Evolutionary conservation across 345 rosid genomes (phyloP), one percentile per base, ranked within the genome.

Genomic region (Euphorbia lathyris): DNA sequence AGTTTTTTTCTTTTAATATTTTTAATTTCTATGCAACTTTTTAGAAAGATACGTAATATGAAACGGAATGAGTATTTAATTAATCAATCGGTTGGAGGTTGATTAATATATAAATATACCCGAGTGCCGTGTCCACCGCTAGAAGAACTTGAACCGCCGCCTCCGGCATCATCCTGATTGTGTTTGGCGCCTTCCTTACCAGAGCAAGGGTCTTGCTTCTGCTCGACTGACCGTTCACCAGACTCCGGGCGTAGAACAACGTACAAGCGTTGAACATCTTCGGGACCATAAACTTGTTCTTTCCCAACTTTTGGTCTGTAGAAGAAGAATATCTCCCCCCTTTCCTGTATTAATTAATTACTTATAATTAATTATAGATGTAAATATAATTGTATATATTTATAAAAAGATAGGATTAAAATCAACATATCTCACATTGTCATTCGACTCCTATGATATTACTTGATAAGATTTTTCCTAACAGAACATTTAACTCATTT

Each of bases 261-360:
- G 86, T 82, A 93, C 51, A 93, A 45, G 13, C 90, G 80, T 66
- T 85, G 92, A 67, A 85, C 90, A 74, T 93, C 97, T 20, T 86
- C 81, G 0, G 72, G 65, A 43, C 86, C 51, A 69, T 81, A 93
- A 25, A 83, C 92, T 74, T 83, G 87, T 71, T 90, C 80, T 81
- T 78, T 90, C 75, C 82, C 85, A 8, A 87, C 86, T 78, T 86
- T 90, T 43, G 92, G 93, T 71, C 93, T 80, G 66, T 86, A 93
- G 75, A 93, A 93, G 86, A 93, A 90, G 79, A 79, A 88, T 79
- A 88, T 90, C 45, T 90, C 91, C 64, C 90, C 96, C 63, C 85
- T 78, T 77, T 90, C 94, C 88, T 91, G 68, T 52, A 68, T 5
- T n/a, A n/a, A n/a, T n/a, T n/a, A n/a, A n/a, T n/a, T n/a, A n/a